phyloP scores from a whole-genome alignment of 768 basidiomycete genomes.

The Sporobolomyces roseus region DNA sequence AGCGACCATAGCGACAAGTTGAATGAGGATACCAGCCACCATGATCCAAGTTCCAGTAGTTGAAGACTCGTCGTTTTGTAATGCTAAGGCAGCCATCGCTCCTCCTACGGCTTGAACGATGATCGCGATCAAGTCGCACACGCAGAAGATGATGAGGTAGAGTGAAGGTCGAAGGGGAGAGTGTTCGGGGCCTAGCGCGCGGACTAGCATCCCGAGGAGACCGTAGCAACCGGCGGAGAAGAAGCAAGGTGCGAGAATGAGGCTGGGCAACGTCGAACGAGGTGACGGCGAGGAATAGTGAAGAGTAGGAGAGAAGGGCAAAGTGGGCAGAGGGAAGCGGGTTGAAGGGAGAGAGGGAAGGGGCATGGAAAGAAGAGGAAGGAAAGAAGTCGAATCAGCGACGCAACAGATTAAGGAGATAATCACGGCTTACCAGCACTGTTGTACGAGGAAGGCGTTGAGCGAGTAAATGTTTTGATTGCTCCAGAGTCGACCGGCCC shows the following conservation, averaged over 20 bases:
- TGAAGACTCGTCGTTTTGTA: not conserved
- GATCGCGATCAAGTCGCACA: conserved; percentile 47
- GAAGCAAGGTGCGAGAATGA: conserved; percentile 49
- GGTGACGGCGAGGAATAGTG: too few species aligned
- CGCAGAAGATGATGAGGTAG: conserved; percentile 24
- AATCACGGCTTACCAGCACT: conserved; percentile 42
- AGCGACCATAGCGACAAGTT: conserved; percentile 47
- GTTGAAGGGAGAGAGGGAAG: too few species aligned
- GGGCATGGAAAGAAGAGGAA: too few species aligned
- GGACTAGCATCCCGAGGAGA: conserved; percentile 47
- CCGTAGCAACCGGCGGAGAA: conserved; percentile 48
- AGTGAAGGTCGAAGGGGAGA: not conserved
- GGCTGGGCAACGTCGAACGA: conserved; percentile 23
- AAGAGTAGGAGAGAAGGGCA: too few species aligned
- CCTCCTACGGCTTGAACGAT: conserved; percentile 49
- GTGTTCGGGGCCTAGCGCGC: conserved; percentile 29
- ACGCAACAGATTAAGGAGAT: too few species aligned
- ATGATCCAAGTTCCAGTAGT: conserved; percentile 43
- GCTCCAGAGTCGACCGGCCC: conserved; percentile 46
- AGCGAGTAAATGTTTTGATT: conserved; percentile 43
- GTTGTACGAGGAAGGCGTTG: conserved; percentile 47
- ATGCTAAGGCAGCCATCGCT: conserved; percentile 44
- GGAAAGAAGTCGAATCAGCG: too few species aligned
- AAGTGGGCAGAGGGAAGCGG: too few species aligned
- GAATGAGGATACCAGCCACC: conserved; percentile 49